Base-by-base conservation (phyloP, 306 rosid genomes). In the Hylodesmum podocarpum region DNA sequence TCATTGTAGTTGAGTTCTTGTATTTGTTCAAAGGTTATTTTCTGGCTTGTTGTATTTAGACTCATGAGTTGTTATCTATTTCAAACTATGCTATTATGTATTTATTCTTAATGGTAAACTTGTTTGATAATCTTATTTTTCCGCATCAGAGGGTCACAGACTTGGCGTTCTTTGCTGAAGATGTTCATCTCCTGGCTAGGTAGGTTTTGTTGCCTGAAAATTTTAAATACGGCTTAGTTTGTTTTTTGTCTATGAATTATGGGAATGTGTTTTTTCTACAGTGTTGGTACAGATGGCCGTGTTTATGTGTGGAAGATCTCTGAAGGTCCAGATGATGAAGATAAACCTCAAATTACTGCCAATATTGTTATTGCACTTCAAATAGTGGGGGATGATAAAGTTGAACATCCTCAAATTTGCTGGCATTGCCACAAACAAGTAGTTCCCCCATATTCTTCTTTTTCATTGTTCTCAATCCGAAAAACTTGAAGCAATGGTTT, bases 371-470 rank as follows among this genome's bases (percentile, higher is more conserved):
- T 89, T 76, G 92, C 98, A 66, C 59, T 91, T 75, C 98, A 93
- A 59, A 84, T 96, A 73, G 82, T 83, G 50, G 97, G 92, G 66
- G 93, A 82, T 83, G 99, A 87, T 72, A 90, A 83, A 80, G 91
- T 88, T 80, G 85, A 79, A 44, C 94, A 95, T 88, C 97, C 98
- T 47, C 88, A 93, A 80, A 82, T 96, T 66, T 96, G 99, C 77
- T 96, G 99, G 99, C 99, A 96, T 62, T 92, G 98, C 83, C 98
- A 93, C 89, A 96, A 92, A 86, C 99, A 92, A 84, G 99, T 91
- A 88, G 82, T 58, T 73, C 37, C 51, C 57, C 58, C 43, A 10
- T 31, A 68, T 61, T 51, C 31, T 57, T 53, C 53, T 36, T 19
- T 61, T 80, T 73, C 25, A 16, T 63, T 39, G 28, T 67, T 84